phyloP scores from a whole-genome alignment of 2,329 filamentous ascomycete species.

The Fusarium albidum region DNA sequence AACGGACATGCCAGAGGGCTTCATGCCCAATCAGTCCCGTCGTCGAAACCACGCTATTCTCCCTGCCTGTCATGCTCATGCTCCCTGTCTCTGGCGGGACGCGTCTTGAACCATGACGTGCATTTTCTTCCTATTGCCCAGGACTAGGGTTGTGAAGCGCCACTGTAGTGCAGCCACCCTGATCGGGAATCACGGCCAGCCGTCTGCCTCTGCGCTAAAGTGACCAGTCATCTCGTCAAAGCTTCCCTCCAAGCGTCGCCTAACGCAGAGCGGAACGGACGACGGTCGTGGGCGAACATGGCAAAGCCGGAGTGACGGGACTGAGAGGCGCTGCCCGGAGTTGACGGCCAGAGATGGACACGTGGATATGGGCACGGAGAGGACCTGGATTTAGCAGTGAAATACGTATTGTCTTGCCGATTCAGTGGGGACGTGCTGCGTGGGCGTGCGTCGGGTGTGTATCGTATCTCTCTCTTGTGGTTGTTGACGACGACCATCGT shows the following conservation, averaged over 20 bases:
- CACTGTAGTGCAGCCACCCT: constrained; percentile 32
- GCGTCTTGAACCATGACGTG: constrained; percentile 42
- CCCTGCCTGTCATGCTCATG: constrained; percentile 34
- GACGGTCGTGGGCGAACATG: background rate
- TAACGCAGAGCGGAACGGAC: constrained; percentile 1
- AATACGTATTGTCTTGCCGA: constrained; percentile 12
- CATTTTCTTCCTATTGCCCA: constrained; percentile 31
- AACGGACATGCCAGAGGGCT: constrained; percentile 2
- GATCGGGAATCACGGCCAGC: constrained; percentile 31
- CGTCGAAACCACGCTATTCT: constrained; percentile 32
- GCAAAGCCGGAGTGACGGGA: constrained; percentile 5
- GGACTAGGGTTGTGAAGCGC: constrained; percentile 25
- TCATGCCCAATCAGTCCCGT: constrained; percentile 29
- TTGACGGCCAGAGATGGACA: constrained; percentile 25
- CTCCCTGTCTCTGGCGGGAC: constrained; percentile 36
- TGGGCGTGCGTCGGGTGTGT: constrained; percentile 1
- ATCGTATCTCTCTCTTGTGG: background rate
- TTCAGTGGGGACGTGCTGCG: constrained; percentile 14
- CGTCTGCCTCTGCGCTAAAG: constrained; percentile 26
- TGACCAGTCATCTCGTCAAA: constrained; percentile 35
- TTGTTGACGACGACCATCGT: background rate
- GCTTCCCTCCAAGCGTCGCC: constrained; percentile 11
- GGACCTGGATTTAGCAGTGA: constrained; percentile 18
- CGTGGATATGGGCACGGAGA: constrained; percentile 27
- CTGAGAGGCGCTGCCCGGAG: constrained; percentile 8